A percentile compares a stretch with the other conserved stretches of the same genome.
These are phyloP conservation scores for Leccinum griseonigrum DNA, from an alignment of 1,284 basidiomycete genomes.

Conservation along the genomic window DNA sequence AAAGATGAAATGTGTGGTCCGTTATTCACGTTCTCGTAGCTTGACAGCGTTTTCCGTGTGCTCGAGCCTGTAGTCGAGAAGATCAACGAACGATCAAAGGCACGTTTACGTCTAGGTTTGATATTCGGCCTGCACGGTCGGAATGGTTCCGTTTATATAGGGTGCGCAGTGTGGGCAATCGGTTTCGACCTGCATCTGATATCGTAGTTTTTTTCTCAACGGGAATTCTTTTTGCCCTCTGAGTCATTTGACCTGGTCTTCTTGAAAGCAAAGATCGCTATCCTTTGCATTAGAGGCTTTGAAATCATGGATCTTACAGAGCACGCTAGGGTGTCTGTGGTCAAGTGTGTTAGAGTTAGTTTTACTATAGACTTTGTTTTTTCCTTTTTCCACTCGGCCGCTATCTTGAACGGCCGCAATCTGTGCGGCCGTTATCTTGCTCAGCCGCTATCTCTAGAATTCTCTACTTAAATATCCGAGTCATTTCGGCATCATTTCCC, in stretches of 20 bases:
- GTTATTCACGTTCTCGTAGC: conserved; percentile 34
- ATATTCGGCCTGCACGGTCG: conserved; percentile 71
- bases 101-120: conserved; percentile 67
- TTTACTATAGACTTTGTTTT: too few relatives aligned
- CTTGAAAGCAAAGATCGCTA: conserved; percentile 87
- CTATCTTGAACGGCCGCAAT: too few relatives aligned
- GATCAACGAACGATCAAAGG: conserved; percentile 73
- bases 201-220: neutral
- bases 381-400: too few relatives aligned
- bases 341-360: too few relatives aligned
- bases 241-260: conserved; percentile 90
- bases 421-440: too few relatives aligned
- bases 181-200: conserved; percentile 2
- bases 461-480: too few relatives aligned
- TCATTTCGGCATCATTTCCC: too few relatives aligned
- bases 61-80: conserved; percentile 89
- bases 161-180: conserved; percentile 37
- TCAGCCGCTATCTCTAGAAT: too few relatives aligned
- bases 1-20: neutral
- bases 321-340: conserved; percentile 46
- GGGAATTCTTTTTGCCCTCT: conserved; percentile 90
- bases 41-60: conserved; percentile 91
- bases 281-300: conserved; percentile 92
- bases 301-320: conserved; percentile 94
- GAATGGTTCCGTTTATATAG: conserved; percentile 94